Conservation (phyloP, 2,329 filamentous ascomycete species). For the Neofusicoccum umdonicola region DNA sequence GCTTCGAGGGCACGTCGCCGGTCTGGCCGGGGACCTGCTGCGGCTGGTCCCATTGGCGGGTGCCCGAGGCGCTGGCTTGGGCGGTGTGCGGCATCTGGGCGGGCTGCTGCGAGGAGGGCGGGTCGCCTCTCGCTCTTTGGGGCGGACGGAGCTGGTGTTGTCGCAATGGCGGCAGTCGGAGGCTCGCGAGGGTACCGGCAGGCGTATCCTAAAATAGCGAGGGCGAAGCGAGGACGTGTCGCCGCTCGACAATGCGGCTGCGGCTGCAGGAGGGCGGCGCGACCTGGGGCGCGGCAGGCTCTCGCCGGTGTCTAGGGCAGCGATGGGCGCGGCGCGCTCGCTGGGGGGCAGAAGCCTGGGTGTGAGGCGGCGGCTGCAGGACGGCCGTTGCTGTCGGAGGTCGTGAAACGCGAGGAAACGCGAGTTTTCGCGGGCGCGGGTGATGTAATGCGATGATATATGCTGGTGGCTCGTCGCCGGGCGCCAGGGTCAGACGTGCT, state of each 20-base stretch:
- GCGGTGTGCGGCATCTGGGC: slow-evolving; percentile 40
- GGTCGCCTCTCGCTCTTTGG: slow-evolving; percentile 25
- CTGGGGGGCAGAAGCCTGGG: slow-evolving; percentile 12
- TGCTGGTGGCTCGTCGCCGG: slow-evolving; percentile 13
- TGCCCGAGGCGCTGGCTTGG: slow-evolving; percentile 36
- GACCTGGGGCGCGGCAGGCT: slow-evolving; percentile 10
- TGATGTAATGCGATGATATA: slow-evolving; percentile 19
- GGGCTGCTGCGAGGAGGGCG: slow-evolving; percentile 24
- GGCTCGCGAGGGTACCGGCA: slow-evolving; percentile 2
- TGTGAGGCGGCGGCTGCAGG: slow-evolving; percentile 17
- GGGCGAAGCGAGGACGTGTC: slow-evolving; percentile 16
- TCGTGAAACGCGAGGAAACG: slow-evolving; percentile 19
- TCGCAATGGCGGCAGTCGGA: slow-evolving; percentile 17
- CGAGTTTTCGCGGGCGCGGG: slow-evolving; percentile 15
- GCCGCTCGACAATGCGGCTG: slow-evolving; percentile 13
- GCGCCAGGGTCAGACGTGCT: slow-evolving; percentile 13
- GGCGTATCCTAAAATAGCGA: slow-evolving; percentile 19
- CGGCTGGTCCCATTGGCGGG: slow-evolving; percentile 41
- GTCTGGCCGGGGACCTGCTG: slow-evolving; percentile 48
- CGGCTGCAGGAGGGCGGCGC: slow-evolving; percentile 10
- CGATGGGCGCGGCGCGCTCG: slow-evolving; percentile 7
- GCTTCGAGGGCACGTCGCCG: slow-evolving; percentile 74
- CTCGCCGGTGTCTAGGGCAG: neutral
- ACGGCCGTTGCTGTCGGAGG: slow-evolving; percentile 18
- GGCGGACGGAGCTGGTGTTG: slow-evolving; percentile 8